Percentiles rank a stretch among this genome's conserved stretches.
These are phyloP conservation scores for Microascus cirrosus DNA, from an alignment of 2,329 filamentous ascomycete species.

Conservation along the genomic window DNA sequence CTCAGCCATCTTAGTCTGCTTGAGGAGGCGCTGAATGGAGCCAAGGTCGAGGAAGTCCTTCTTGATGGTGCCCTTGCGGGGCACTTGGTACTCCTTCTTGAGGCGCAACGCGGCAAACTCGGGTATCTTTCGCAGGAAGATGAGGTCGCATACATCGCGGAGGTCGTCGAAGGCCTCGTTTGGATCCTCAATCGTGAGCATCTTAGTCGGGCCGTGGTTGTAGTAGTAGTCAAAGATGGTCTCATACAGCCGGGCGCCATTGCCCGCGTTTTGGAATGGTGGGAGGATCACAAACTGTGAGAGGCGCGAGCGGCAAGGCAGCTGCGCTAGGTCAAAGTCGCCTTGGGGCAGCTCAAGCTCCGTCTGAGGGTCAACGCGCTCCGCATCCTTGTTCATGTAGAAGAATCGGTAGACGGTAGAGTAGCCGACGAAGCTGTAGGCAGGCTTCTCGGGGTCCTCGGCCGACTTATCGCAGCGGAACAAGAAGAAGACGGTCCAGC, in stretches of 20 bases:
- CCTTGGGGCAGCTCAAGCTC: slow-evolving; percentile 32
- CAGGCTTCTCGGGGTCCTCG: slow-evolving; percentile 29
- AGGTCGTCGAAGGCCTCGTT: slow-evolving; percentile 77
- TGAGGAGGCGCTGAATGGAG: slow-evolving; percentile 44
- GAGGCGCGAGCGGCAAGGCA: slow-evolving; percentile 71
- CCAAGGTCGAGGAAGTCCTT: slow-evolving; percentile 42
- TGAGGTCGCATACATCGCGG: slow-evolving; percentile 63
- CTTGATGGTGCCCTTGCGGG: slow-evolving; percentile 18
- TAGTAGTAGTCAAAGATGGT: slow-evolving; percentile 64
- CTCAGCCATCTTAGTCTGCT: slow-evolving; percentile 57
- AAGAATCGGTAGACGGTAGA: slow-evolving; percentile 85
- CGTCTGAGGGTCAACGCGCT: slow-evolving; percentile 9
- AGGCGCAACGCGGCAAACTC: slow-evolving; percentile 47
- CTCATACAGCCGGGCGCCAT: slow-evolving; percentile 72
- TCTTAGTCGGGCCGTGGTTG: slow-evolving; percentile 55
- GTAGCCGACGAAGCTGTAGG: slow-evolving; percentile 82
- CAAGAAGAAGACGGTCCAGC: slow-evolving; percentile 89
- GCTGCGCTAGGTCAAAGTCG: slow-evolving; percentile 40
- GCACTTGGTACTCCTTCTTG: slow-evolving; percentile 37
- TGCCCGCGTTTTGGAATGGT: slow-evolving; percentile 70
- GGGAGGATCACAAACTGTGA: slow-evolving; percentile 91
- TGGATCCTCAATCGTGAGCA: slow-evolving; percentile 90
- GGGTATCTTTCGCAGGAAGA: slow-evolving; percentile 47
- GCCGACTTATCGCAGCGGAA: slow-evolving; percentile 50
- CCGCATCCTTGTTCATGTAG: slow-evolving; percentile 27